phyloP scores from a whole-genome alignment of 148 eudicot genomes.

The Silene latifolia region DNA sequence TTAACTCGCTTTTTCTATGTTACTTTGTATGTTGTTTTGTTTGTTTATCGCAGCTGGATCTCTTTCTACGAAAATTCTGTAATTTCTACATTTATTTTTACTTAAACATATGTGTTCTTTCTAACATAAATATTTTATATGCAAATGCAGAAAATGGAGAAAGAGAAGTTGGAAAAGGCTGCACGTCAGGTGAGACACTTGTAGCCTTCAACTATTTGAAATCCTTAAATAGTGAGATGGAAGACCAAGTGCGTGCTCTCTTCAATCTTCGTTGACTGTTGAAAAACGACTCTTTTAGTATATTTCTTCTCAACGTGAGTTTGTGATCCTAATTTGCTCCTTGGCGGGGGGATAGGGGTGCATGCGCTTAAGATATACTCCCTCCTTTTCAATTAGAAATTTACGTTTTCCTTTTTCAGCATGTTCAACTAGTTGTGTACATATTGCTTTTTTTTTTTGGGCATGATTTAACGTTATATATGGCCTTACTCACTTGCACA shows the following conservation, averaged over 20 bases:
- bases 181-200: slow-evolving; percentile 65
- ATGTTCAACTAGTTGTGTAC: too few species aligned
- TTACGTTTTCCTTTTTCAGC: too few species aligned
- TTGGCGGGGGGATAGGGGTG: too few species aligned
- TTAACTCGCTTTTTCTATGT: neutral
- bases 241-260: neutral
- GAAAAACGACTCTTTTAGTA: neutral
- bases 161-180: slow-evolving; percentile 89
- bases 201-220: slow-evolving; percentile 3
- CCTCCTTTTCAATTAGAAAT: too few species aligned
- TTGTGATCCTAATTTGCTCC: too few species aligned
- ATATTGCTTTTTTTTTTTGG: too few species aligned
- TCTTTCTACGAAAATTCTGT: neutral
- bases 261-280: neutral
- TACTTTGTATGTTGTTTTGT: neutral
- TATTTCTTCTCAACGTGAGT: neutral
- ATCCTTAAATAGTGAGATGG: neutral
- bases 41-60: too few species aligned
- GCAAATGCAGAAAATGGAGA: slow-evolving; percentile 70
- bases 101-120: neutral
- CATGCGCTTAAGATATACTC: too few species aligned
- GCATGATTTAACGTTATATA: too few species aligned
- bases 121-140: slow-evolving; percentile 15
- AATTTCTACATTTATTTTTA: neutral
- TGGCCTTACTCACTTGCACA: too few species aligned